Evolutionary conservation across 2,329 filamentous ascomycete species (phyloP).

Genomic region (Phyllosticta paracitricarpa): DNA sequence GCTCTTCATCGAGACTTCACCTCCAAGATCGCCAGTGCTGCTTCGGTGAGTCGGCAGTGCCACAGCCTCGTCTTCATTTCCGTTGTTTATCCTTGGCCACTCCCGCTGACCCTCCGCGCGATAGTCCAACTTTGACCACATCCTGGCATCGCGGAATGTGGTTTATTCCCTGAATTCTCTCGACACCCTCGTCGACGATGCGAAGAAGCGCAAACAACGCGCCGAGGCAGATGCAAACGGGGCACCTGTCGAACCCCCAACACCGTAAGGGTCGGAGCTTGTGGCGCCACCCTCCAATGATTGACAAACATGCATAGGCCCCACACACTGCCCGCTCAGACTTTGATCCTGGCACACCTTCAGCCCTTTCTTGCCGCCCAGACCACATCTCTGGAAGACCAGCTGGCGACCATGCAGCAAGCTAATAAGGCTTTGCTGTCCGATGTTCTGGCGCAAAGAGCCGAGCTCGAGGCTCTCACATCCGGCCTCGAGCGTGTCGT

Average conservation of each 20-base stretch:
- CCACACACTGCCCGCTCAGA: constrained; percentile 47
- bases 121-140: constrained; percentile 48
- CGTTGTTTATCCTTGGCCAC: neutral
- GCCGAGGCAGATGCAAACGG: constrained; percentile 29
- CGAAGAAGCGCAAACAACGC: constrained; percentile 41
- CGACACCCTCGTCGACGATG: constrained; percentile 50
- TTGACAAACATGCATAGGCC: constrained; percentile 31
- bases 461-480: constrained; percentile 48
- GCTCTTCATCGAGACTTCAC: constrained; percentile 50
- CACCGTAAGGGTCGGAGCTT: constrained; percentile 1
- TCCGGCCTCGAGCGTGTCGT: constrained; percentile 46
- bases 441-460: constrained; percentile 43
- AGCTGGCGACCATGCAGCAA: constrained; percentile 39
- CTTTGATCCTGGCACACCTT: constrained; percentile 50
- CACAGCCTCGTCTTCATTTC: neutral
- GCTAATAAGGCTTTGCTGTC: constrained; percentile 45
- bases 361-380: constrained; percentile 45
- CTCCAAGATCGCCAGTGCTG: constrained; percentile 47
- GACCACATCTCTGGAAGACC: constrained; percentile 38
- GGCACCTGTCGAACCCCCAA: constrained; percentile 22
- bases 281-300: neutral
- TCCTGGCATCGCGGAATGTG: constrained; percentile 46
- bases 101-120: constrained; percentile 5
- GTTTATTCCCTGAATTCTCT: constrained; percentile 50
- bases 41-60: constrained; percentile 28